Percentiles rank a stretch among this genome's conserved stretches.
Conservation (phyloP, 2,329 filamentous ascomycete species). For the Sphaceloma murrayae region DNA sequence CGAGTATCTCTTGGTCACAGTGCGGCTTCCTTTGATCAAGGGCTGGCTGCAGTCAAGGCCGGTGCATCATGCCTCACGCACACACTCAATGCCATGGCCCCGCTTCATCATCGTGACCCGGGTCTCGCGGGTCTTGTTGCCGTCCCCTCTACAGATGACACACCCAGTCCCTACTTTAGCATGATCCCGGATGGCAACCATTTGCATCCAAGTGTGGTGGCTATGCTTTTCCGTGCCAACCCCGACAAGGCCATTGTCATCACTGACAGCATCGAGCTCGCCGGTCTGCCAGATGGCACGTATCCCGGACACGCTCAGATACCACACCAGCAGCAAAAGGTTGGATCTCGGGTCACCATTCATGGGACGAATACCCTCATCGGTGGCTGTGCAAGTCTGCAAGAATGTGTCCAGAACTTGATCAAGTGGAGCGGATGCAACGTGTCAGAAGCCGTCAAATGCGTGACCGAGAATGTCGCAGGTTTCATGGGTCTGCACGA, state of each 20-base stretch:
- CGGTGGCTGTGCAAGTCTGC: conserved; percentile 43
- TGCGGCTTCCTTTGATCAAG: conserved; percentile 40
- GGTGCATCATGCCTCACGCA: conserved; percentile 47
- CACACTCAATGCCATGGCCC: conserved; percentile 47
- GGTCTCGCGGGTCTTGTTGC: conserved; percentile 40
- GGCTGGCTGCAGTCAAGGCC: conserved; percentile 36
- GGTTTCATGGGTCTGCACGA: conserved; percentile 40
- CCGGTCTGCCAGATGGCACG: conserved; percentile 42
- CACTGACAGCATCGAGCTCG: conserved; percentile 47
- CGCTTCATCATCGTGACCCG: conserved; percentile 42
- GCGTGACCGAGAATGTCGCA: conserved; percentile 43
- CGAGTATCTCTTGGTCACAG: conserved; percentile 44
- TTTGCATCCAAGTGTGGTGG: conserved; percentile 42
- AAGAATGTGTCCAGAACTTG: conserved; percentile 43
- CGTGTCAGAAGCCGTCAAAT: conserved; percentile 40
- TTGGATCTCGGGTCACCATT: conserved; percentile 41
- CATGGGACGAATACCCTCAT: conserved; percentile 46
- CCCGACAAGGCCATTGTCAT: conserved; percentile 42
- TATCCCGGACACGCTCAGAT: conserved; percentile 47
- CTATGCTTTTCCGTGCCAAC: conserved; percentile 40
- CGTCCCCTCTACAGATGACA: conserved; percentile 21
- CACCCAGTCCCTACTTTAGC: conserved; percentile 39
- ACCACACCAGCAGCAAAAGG: conserved; percentile 40
- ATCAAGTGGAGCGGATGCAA: conserved; percentile 39
- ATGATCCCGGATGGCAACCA: conserved; percentile 48